Percentiles rank a stretch among this genome's conserved stretches.
phyloP scores from a whole-genome alignment of 345 rosid genomes.

The Luvunga scandens region DNA sequence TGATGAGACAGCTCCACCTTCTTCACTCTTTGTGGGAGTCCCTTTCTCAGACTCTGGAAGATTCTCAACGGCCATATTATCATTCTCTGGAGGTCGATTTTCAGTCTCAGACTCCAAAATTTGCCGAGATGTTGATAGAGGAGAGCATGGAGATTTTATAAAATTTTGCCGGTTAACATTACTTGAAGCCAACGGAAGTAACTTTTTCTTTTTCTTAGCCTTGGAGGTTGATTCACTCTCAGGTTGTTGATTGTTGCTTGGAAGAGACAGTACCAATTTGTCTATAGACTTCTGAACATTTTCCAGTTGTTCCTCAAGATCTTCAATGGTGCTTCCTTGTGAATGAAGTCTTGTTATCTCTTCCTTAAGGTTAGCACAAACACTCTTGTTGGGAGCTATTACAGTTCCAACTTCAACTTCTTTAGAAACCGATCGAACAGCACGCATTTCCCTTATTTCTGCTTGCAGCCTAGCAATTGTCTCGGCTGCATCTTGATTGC shows the following conservation, averaged over 20 bases:
- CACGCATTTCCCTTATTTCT: constrained; percentile 90
- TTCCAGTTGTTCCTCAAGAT: constrained; percentile 94
- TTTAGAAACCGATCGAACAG: constrained; percentile 51
- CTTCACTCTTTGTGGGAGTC: constrained; percentile 79
- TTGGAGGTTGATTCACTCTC: constrained; percentile 52
- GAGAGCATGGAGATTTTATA: constrained; percentile 87
- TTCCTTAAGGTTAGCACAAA: constrained; percentile 91
- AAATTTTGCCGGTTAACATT: constrained; percentile 69
- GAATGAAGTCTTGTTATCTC: constrained; percentile 99
- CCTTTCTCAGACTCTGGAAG: constrained; percentile 55
- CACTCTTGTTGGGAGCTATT: constrained; percentile 73
- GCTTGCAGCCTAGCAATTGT: constrained; percentile 96
- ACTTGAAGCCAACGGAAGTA: constrained; percentile 78
- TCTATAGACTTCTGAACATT: constrained; percentile 97
- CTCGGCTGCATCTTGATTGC: constrained; percentile 99
- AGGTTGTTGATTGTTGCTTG: constrained; percentile 45
- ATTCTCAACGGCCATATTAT: constrained; percentile 39
- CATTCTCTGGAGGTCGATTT: constrained; percentile 77
- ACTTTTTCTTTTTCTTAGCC: constrained; percentile 82
- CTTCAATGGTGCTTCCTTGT: constrained; percentile 88
- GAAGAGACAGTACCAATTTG: constrained; percentile 94
- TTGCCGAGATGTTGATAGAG: constrained; percentile 76
- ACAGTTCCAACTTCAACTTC: constrained; percentile 57
- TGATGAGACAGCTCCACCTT: constrained; percentile 74
- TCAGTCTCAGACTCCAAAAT: constrained; percentile 69